These are phyloP conservation scores for Yamadazyma sp. DNA, from an alignment of 805 yeast species.

Conservation along the genomic window DNA sequence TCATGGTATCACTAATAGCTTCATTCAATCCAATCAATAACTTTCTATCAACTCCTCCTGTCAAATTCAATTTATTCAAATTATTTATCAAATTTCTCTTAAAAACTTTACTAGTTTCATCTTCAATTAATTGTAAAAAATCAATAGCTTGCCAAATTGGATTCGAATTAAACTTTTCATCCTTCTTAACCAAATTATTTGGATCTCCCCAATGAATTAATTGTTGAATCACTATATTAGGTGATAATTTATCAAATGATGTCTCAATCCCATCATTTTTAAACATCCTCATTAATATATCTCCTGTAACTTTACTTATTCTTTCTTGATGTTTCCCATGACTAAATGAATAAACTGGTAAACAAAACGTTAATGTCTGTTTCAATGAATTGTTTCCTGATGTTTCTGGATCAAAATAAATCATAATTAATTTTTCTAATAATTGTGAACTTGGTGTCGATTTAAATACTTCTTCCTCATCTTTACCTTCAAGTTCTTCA, in stretches of 20 bases:
- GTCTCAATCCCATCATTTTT: slow-evolving; percentile 32
- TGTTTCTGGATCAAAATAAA: slow-evolving; percentile 73
- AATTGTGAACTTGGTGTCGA: slow-evolving; percentile 40
- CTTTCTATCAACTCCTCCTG: slow-evolving; percentile 25
- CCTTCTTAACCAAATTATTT: slow-evolving; percentile 50
- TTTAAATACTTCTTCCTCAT: slow-evolving; percentile 18
- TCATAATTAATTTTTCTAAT: slow-evolving; percentile 64
- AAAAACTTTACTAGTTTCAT: slow-evolving; percentile 47
- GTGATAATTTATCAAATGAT: slow-evolving; percentile 22
- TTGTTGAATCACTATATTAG: slow-evolving; percentile 63
- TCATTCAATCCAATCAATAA: slow-evolving; percentile 30
- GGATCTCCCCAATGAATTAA: slow-evolving; percentile 87
- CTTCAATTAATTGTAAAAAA: slow-evolving; percentile 48
- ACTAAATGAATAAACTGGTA: slow-evolving; percentile 84
- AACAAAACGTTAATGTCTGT: slow-evolving; percentile 81
- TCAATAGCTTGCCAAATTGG: slow-evolving; percentile 59
- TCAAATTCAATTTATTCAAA: slow-evolving; percentile 44
- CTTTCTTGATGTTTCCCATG: slow-evolving; percentile 68
- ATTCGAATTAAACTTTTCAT: slow-evolving; percentile 40
- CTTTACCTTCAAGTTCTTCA: slow-evolving; percentile 10
- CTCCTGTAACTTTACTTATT: slow-evolving; percentile 61
- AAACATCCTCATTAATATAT: slow-evolving; percentile 59
- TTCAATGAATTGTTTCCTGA: slow-evolving; percentile 60
- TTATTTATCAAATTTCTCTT: slow-evolving; percentile 53
- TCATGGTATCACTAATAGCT: slow-evolving; percentile 32